These are phyloP conservation scores for Trametes sanguinea DNA, from an alignment of 768 basidiomycete species.

Conservation along the genomic window DNA sequence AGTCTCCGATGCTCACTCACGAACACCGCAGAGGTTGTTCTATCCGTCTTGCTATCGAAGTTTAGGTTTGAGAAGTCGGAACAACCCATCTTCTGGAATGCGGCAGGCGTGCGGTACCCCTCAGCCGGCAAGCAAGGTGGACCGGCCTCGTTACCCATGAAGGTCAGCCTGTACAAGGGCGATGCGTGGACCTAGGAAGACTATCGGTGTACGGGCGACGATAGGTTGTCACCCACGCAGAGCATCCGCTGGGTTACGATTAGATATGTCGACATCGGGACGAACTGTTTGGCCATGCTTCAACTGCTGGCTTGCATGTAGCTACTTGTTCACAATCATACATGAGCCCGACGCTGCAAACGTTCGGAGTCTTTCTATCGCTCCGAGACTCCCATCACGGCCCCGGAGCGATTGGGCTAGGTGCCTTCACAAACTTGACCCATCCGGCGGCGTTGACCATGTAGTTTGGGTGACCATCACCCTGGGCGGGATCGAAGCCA, in stretches of 20 bases:
- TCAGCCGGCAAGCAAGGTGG: not conserved
- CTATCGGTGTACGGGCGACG: too few relatives aligned
- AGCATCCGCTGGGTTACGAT: too few relatives aligned
- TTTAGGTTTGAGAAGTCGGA: slow-evolving; percentile 15
- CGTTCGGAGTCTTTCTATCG: too few relatives aligned
- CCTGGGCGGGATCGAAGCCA: slow-evolving; percentile 1
- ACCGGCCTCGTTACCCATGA: slow-evolving; percentile 3
- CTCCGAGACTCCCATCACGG: not conserved
- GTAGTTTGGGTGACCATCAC: not conserved
- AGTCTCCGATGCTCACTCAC: too few relatives aligned
- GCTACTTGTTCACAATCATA: too few relatives aligned
- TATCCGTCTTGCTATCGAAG: slow-evolving; percentile 5
- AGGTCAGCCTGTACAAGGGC: slow-evolving; percentile 4
- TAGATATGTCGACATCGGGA: too few relatives aligned
- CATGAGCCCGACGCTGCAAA: too few relatives aligned
- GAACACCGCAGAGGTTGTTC: slow-evolving; percentile 7
- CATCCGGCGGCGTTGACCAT: slow-evolving; percentile 1
- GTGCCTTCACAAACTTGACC: slow-evolving; percentile 6
- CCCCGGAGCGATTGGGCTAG: not conserved
- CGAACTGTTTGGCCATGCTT: too few relatives aligned
- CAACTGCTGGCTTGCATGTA: too few relatives aligned
- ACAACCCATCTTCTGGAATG: slow-evolving; percentile 7
- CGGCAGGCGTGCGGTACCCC: slow-evolving; percentile 12
- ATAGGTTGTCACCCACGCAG: too few relatives aligned
- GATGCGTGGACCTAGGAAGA: too few relatives aligned